Base-by-base conservation (phyloP, 2,329 filamentous ascomycete genomes). In the Magnaporthales sp. region DNA sequence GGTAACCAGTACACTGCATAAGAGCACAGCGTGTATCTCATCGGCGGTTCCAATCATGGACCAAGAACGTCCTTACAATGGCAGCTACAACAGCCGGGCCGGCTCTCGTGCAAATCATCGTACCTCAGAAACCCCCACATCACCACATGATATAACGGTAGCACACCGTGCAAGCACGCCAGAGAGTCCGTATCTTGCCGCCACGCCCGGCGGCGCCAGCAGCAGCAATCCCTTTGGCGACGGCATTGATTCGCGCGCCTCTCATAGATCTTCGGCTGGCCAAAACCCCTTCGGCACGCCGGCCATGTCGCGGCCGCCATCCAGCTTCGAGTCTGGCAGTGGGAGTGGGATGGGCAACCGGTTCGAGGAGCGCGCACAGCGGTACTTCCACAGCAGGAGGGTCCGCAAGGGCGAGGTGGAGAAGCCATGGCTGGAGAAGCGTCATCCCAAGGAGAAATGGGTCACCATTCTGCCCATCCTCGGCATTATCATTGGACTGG, bases 391-490 rank as follows among this genome's bases (percentile, higher is more conserved):
- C 76, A 93, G 90, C 22, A 83, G 90, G 67, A 81, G 90, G 68
- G 84, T 94, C 38, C 85, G 83, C 74, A 91, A 92, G 75, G 90
- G 86, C 58, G 86, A 91, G 63, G 77, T 91, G 3, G 89, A 92
- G 74, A 89, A 91, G 78, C 90, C 91, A 13, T 95, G 92, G 92
- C 77, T 90, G 54, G 77, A 84, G n/a, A 89, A 88, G 74, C 87
- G 81, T 67, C 89, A 93, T 70, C 88, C 89, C 13, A 90, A 88
- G 75, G 90, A 94, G 81, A 95, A 92, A 80, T 95, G 91, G 91
- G 88, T 92, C 9, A 93, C 89, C 2, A 92, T 94, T 69, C 84
- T 96, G 67, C 91, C 91, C 2, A 74, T 93, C 58, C 75, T 92
- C 27, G 91, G 91, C 62, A 85, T 95, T 64, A 63, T 88, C 3